Percentiles rank a stretch among this genome's conserved stretches.
phyloP scores from a whole-genome alignment of 2,329 filamentous ascomycete species.

The Fusarium protoensiforme region DNA sequence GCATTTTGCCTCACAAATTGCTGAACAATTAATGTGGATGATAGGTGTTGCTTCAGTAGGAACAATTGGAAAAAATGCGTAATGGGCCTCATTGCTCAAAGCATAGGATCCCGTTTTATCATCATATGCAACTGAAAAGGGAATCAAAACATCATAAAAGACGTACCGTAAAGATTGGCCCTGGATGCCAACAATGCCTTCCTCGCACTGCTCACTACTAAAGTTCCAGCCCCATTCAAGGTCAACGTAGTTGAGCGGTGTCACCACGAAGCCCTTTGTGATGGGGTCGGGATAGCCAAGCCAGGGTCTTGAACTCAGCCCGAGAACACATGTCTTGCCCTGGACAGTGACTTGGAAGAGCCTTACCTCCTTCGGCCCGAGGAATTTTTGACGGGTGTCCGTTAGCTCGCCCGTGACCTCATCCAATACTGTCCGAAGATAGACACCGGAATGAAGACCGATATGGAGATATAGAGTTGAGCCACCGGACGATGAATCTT shows the following conservation, averaged over 20 bases:
- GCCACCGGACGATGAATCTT: slow-evolving; percentile 89
- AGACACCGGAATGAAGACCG: slow-evolving; percentile 93
- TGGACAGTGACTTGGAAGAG: slow-evolving; percentile 93
- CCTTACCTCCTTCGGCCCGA: slow-evolving; percentile 90
- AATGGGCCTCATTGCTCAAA: slow-evolving; percentile 65
- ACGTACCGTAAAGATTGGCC: slow-evolving; percentile 85
- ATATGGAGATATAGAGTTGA: slow-evolving; percentile 95
- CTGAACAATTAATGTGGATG: slow-evolving; percentile 24
- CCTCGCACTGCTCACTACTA: slow-evolving; percentile 90
- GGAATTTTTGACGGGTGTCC: slow-evolving; percentile 92
- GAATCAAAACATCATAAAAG: slow-evolving; percentile 46
- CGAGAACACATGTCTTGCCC: slow-evolving; percentile 85
- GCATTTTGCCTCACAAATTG: slow-evolving; percentile 21
- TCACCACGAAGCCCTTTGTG: slow-evolving; percentile 89
- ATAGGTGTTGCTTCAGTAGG: slow-evolving; percentile 77
- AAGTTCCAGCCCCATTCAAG: slow-evolving; percentile 98
- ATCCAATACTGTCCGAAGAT: slow-evolving; percentile 93
- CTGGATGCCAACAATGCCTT: slow-evolving; percentile 95
- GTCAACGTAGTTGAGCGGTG: slow-evolving; percentile 86
- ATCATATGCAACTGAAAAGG: slow-evolving; percentile 68
- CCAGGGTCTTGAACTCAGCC: slow-evolving; percentile 94
- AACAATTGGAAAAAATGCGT: slow-evolving; percentile 86
- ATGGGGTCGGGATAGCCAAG: slow-evolving; percentile 91
- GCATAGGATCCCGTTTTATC: slow-evolving; percentile 67
- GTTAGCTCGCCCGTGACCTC: slow-evolving; percentile 96